Conservation (phyloP, 2,329 filamentous ascomycete species). For the Pestalotiopsis sp. region DNA sequence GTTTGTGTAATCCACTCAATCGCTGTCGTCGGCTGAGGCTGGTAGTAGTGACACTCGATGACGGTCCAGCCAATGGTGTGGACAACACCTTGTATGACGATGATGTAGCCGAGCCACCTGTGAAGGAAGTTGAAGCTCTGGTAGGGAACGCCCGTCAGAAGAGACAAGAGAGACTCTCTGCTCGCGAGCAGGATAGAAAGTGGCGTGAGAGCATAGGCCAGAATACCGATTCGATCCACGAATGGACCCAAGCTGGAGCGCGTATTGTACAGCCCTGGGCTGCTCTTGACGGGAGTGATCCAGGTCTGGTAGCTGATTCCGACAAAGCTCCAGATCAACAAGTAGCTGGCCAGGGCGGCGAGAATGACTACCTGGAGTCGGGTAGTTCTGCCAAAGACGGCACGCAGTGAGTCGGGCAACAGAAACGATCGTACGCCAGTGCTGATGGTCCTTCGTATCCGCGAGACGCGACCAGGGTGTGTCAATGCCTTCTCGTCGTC, state of each 20-base stretch:
- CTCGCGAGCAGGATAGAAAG: conserved; percentile 69
- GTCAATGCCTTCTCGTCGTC: conserved; percentile 21
- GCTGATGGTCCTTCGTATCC: conserved; percentile 40
- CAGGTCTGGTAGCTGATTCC: conserved; percentile 71
- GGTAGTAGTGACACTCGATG: conserved; percentile 68
- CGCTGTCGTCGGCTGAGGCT: conserved; percentile 68
- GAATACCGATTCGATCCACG: conserved; percentile 68
- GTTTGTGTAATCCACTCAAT: conserved; percentile 60
- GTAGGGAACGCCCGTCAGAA: conserved; percentile 74
- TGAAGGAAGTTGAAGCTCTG: conserved; percentile 80
- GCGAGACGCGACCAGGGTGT: conserved; percentile 20
- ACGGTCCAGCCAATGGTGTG: conserved; percentile 75
- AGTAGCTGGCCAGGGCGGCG: conserved; percentile 59
- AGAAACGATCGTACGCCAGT: conserved; percentile 53
- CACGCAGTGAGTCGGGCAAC: conserved; percentile 60
- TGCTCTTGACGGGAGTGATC: conserved; percentile 68
- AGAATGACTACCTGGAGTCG: conserved; percentile 69
- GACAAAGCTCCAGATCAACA: conserved; percentile 70
- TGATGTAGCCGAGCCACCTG: conserved; percentile 75
- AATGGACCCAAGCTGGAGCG: conserved; percentile 69
- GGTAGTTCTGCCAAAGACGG: conserved; percentile 69
- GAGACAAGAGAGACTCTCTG: conserved; percentile 70
- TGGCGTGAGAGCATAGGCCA: conserved; percentile 76
- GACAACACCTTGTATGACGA: conserved; percentile 67
- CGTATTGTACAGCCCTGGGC: conserved; percentile 61